Percentiles rank a stretch among this genome's conserved stretches.
Conservation (phyloP, 306 rosid genomes). For the Calophaca sinica region DNA sequence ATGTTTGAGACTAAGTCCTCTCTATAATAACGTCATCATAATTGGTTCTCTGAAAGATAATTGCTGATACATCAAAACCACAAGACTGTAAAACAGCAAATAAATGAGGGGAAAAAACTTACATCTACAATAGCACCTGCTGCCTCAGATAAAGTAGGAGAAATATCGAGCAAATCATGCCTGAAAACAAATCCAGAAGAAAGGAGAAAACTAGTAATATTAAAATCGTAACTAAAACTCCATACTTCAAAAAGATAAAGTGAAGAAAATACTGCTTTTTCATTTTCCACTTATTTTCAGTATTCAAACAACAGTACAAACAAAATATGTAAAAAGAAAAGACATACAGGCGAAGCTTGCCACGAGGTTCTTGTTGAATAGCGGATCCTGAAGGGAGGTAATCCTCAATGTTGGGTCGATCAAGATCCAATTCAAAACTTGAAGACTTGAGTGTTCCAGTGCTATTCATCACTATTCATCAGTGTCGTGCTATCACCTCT, state of each 20-base stretch:
- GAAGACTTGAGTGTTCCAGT: slow-evolving; percentile 60
- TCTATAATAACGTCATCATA: slow-evolving; percentile 21
- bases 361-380: slow-evolving; percentile 86
- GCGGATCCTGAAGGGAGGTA: slow-evolving; percentile 87
- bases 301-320: slow-evolving; percentile 23
- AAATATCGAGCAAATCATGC: slow-evolving; percentile 86
- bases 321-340: slow-evolving; percentile 3
- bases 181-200: slow-evolving; percentile 50
- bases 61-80: slow-evolving; percentile 18
- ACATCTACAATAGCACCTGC: slow-evolving; percentile 99
- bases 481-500: slow-evolving; percentile 24
- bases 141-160: slow-evolving; percentile 90
- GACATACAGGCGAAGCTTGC: slow-evolving; percentile 80
- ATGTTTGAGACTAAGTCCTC: neutral
- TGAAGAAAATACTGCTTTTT: slow-evolving; percentile 21
- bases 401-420: slow-evolving; percentile 92
- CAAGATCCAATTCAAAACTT: slow-evolving; percentile 88
- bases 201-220: slow-evolving; percentile 15
- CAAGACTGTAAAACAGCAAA: neutral
- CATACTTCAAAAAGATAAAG: slow-evolving; percentile 3
- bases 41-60: slow-evolving; percentile 14
- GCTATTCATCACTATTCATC: slow-evolving; percentile 59
- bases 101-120: slow-evolving; percentile 31
- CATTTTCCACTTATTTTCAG: neutral
- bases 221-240: slow-evolving; percentile 20